Conservation (phyloP, 495 filamentous ascomycete genomes). For the Polyplosphaeria fusca region DNA sequence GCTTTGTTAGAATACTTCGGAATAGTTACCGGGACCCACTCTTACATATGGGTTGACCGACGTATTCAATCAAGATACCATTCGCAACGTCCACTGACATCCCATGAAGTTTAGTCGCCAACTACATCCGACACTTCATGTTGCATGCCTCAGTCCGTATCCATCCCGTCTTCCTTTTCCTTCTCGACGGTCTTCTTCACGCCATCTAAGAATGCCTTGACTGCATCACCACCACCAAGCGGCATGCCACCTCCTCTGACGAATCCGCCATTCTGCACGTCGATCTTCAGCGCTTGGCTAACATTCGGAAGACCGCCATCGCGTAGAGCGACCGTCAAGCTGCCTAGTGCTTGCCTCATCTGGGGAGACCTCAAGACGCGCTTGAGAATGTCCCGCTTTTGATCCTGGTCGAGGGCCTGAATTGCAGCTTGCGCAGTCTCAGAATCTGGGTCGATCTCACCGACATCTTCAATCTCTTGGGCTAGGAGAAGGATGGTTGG, state of each 20-base stretch:
- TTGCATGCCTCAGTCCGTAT: constrained; percentile 28
- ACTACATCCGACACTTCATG: no score
- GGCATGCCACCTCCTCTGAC: constrained; percentile 70
- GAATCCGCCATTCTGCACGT: constrained; percentile 76
- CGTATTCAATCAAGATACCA: no score
- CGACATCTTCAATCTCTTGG: constrained; percentile 58
- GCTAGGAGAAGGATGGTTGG: constrained; percentile 67
- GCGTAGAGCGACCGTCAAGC: constrained; percentile 78
- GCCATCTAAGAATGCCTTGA: constrained; percentile 86
- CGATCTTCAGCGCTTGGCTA: constrained; percentile 76
- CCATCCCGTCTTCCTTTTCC: constrained; percentile 40
- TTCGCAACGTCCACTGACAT: no score
- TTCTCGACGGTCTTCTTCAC: constrained; percentile 73
- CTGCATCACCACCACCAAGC: constrained; percentile 81
- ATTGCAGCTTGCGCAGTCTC: constrained; percentile 67
- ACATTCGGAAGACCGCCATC: constrained; percentile 92
- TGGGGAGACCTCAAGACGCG: constrained; percentile 88
- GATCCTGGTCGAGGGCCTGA: constrained; percentile 65
- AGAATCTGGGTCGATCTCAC: constrained; percentile 58
- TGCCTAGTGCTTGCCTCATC: constrained; percentile 79
- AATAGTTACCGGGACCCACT: no score
- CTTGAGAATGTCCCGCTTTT: constrained; percentile 79
- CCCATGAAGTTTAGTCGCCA: no score
- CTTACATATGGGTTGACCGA: no score
- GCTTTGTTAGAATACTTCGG: no score